phyloP scores from a whole-genome alignment of 805 yeast species.

The Starmerella floris region DNA sequence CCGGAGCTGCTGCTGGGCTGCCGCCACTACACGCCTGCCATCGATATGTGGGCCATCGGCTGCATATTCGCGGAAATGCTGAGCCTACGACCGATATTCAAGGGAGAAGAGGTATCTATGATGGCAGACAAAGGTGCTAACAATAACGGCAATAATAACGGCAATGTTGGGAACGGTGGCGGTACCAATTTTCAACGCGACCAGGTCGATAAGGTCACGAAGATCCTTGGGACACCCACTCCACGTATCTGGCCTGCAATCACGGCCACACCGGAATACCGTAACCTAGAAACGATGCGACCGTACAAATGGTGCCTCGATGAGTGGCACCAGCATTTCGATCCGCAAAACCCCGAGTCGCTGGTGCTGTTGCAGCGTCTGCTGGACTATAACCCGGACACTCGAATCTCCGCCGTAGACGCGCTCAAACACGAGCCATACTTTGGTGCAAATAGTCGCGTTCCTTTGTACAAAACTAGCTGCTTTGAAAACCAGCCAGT shows the following conservation, averaged over 20 bases:
- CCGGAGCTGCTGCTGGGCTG: slow-evolving; percentile 87
- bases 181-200: slow-evolving; percentile 55
- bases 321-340: slow-evolving; percentile 77
- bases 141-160: not conserved
- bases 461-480: slow-evolving; percentile 41
- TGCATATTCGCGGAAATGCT: slow-evolving; percentile 85
- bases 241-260: slow-evolving; percentile 66
- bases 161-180: not conserved
- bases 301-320: slow-evolving; percentile 56
- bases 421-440: slow-evolving; percentile 59
- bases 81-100: slow-evolving; percentile 81
- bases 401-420: slow-evolving; percentile 62
- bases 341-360: slow-evolving; percentile 59
- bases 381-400: slow-evolving; percentile 71
- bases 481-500: slow-evolving; percentile 65
- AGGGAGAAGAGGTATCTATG: slow-evolving; percentile 88
- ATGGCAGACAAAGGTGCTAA: slow-evolving; percentile 6
- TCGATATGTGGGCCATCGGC: slow-evolving; percentile 93
- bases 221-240: slow-evolving; percentile 84
- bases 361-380: slow-evolving; percentile 49
- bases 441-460: not conserved
- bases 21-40: slow-evolving; percentile 81
- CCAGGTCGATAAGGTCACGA: slow-evolving; percentile 80
- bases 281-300: slow-evolving; percentile 44
- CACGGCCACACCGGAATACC: slow-evolving; percentile 71